These are phyloP conservation scores for Bolboschoenoplectus hybrid DNA, from an alignment of 202 grass and related monocot genomes.

Conservation along the genomic window DNA sequence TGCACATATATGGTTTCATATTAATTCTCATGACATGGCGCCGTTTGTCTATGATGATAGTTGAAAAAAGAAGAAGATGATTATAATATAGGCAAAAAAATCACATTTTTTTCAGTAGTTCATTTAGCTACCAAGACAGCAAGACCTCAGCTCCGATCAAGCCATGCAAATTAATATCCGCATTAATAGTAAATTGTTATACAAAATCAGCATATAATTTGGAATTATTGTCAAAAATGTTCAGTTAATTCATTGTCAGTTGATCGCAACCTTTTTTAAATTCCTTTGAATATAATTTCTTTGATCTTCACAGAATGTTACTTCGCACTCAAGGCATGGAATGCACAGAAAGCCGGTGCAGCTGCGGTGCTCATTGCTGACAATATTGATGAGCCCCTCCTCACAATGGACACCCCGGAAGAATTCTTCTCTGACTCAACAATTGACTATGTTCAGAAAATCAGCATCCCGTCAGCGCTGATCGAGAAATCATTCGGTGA, in stretches of 20 bases:
- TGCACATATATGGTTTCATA: neutral
- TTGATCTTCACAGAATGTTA: constrained; percentile 59
- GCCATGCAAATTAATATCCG: neutral
- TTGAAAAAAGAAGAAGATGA: neutral
- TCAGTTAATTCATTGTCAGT: neutral
- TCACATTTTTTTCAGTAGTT: neutral
- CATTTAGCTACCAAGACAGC: neutral
- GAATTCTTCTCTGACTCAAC: constrained; percentile 26
- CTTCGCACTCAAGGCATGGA: constrained; percentile 86
- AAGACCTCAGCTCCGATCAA: neutral
- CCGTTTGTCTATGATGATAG: neutral
- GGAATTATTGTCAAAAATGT: neutral
- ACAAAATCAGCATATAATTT: neutral
- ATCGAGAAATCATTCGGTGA: constrained; percentile 71
- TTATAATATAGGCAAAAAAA: neutral
- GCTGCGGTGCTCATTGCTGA: constrained; percentile 79
- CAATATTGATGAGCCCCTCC: constrained; percentile 68
- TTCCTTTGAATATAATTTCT: neutral
- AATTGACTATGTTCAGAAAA: constrained; percentile 56
- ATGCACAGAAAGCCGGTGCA: constrained; percentile 79
- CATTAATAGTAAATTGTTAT: no score
- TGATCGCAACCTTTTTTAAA: neutral
- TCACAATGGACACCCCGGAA: constrained; percentile 89
- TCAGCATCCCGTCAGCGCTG: constrained; percentile 84
- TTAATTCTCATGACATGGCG: neutral